A percentile compares a stretch with the other conserved stretches of the same genome.
Conservation (phyloP, 371 early-diverging fungal species). For the Mortierella sp. region DNA sequence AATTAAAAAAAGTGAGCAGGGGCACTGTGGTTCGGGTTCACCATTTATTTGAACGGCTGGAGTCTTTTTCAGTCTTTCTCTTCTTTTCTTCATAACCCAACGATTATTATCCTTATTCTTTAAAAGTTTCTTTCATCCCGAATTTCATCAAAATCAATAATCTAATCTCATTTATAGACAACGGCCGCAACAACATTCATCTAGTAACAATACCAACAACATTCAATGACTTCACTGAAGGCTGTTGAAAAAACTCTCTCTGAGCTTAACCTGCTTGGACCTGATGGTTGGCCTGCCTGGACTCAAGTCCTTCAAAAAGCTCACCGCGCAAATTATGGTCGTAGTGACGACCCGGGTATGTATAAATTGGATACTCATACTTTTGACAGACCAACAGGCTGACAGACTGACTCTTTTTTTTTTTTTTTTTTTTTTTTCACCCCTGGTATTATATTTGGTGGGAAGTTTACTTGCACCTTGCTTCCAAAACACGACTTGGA, state of each 20-base stretch:
- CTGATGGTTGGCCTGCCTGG: slow-evolving; percentile 55
- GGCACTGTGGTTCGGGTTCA: not conserved
- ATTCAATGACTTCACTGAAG: slow-evolving; percentile 29
- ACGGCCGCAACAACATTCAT: not conserved
- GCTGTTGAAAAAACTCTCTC: slow-evolving; percentile 49
- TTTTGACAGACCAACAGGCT: not conserved
- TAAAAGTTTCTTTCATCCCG: not conserved
- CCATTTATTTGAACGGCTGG: not conserved
- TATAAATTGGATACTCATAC: not conserved
- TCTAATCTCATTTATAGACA: not conserved
- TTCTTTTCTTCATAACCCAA: not conserved
- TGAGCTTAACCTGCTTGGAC: slow-evolving; percentile 45
- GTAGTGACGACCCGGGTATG: slow-evolving; percentile 52
- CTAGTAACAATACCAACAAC: not conserved
- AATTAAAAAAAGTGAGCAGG: not conserved
- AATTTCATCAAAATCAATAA: slow-evolving; percentile 7
- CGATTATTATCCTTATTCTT: not conserved
- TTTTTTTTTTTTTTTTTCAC: not conserved
- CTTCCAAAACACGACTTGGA: slow-evolving; percentile 52
- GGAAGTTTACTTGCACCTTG: slow-evolving; percentile 50
- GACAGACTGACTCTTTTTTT: not conserved
- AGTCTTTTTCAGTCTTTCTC: not conserved
- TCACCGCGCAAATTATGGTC: slow-evolving; percentile 45
- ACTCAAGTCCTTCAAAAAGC: slow-evolving; percentile 55
- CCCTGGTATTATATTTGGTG: not conserved